phyloP scores from a whole-genome alignment of 202 grass and related monocot species.

The Carex arenaria region DNA sequence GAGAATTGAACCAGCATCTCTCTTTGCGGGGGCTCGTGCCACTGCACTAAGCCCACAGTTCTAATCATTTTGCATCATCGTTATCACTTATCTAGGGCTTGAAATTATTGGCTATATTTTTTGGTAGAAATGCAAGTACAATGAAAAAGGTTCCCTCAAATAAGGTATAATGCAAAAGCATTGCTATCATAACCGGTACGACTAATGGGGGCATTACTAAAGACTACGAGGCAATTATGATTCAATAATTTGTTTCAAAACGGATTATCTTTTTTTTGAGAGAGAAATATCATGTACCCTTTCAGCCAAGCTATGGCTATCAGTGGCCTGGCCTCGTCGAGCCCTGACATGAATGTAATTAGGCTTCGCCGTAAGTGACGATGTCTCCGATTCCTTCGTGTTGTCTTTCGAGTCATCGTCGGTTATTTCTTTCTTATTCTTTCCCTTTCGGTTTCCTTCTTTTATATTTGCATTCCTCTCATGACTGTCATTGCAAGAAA shows the following conservation, averaged over 20 bases:
- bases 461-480: constrained; percentile 10
- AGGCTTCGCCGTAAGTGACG: constrained; percentile 32
- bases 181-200: neutral
- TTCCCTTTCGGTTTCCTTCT: constrained; percentile 22
- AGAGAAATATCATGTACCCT: constrained; percentile 43
- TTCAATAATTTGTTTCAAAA: neutral
- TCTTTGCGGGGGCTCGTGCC: no score
- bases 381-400: neutral
- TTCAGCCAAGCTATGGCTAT: constrained; percentile 94
- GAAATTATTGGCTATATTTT: no score
- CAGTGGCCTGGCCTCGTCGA: constrained; percentile 91
- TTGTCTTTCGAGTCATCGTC: constrained; percentile 26
- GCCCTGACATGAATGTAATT: constrained; percentile 97
- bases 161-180: neutral
- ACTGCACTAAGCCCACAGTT: no score
- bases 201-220: neutral
- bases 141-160: neutral
- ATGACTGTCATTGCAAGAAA: constrained; percentile 9
- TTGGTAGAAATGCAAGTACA: neutral
- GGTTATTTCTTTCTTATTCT: constrained; percentile 38
- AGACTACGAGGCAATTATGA: neutral
- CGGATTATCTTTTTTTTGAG: neutral
- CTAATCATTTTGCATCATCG: no score
- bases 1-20: no score
- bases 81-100: no score